These are phyloP conservation scores for Gnomoniopsis sp. DNA, from an alignment of 2,329 filamentous ascomycete genomes.

Conservation along the genomic window DNA sequence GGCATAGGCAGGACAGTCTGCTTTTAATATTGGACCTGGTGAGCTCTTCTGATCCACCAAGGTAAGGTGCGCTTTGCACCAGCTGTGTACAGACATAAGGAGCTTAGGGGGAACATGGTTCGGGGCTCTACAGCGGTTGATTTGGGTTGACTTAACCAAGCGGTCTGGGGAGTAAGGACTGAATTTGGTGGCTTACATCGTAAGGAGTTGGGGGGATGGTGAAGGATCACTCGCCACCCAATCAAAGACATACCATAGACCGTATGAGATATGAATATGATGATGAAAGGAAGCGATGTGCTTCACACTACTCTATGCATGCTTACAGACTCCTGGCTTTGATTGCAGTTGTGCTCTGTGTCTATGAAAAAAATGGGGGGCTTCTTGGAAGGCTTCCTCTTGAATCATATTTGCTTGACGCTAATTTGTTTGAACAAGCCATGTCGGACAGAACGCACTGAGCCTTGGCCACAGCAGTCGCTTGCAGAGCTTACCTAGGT, in stretches of 20 bases:
- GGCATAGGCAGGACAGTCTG: not conserved
- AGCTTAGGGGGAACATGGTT: not conserved
- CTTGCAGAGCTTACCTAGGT: too few species aligned
- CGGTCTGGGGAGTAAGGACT: not conserved
- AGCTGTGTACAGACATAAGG: not conserved
- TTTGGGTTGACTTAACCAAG: not conserved
- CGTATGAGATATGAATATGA: conserved; percentile 2
- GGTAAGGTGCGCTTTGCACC: not conserved
- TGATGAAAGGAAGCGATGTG: not conserved
- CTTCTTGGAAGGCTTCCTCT: too few species aligned
- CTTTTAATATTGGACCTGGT: not conserved
- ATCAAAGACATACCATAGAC: conserved; percentile 3
- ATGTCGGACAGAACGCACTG: too few species aligned
- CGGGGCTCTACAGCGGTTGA: not conserved
- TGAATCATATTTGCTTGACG: too few species aligned
- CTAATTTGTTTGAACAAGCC: too few species aligned
- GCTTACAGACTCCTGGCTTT: not conserved
- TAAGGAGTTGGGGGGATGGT: not conserved
- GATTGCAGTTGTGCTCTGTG: not conserved
- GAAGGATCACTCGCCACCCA: not conserved
- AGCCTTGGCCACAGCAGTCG: too few species aligned
- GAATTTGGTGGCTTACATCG: not conserved
- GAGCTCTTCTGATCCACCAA: not conserved
- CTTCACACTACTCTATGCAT: not conserved
- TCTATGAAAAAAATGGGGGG: not conserved